Evolutionary conservation across 768 basidiomycete species (phyloP).

Genomic region (Auriculariales sp.): DNA sequence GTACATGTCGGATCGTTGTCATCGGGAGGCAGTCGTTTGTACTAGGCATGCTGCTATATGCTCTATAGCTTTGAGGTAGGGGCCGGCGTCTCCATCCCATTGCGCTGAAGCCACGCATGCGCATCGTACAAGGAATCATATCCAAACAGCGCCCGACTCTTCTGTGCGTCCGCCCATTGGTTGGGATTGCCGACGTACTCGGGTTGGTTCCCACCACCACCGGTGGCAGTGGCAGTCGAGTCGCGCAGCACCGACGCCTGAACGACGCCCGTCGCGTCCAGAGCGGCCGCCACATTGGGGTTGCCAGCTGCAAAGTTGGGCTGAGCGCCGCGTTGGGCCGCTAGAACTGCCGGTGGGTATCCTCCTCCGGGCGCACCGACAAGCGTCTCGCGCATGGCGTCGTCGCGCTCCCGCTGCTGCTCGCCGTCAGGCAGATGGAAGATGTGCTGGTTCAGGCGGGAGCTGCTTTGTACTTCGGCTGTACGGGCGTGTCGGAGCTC

Average conservation of each 20-base stretch:
- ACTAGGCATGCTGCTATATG: too few species aligned
- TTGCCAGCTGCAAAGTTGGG: not conserved
- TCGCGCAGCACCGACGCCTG: slow-evolving; percentile 7
- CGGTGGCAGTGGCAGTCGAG: slow-evolving; percentile 6
- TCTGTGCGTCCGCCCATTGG: slow-evolving; percentile 42
- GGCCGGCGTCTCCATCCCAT: slow-evolving; percentile 3
- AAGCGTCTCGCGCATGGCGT: slow-evolving; percentile 35
- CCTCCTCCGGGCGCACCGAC: too few species aligned
- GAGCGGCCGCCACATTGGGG: slow-evolving; percentile 15
- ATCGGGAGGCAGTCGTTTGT: too few species aligned
- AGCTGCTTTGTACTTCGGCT: slow-evolving; percentile 31
- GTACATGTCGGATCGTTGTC: too few species aligned
- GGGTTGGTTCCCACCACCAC: too few species aligned
- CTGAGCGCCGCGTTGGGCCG: not conserved
- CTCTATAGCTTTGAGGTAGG: too few species aligned
- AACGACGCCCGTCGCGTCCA: not conserved
- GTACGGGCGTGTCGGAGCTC: slow-evolving; percentile 35
- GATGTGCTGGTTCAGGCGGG: slow-evolving; percentile 34
- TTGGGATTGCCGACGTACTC: slow-evolving; percentile 28
- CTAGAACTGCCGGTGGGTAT: too few species aligned
- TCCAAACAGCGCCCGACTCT: slow-evolving; percentile 31
- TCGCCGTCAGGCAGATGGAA: slow-evolving; percentile 45
- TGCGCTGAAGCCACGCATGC: slow-evolving; percentile 6
- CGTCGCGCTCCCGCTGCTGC: slow-evolving; percentile 35
- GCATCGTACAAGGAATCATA: slow-evolving; percentile 9